Conservation (phyloP, 352 stramenopile species). For the Pythium brassicae region DNA sequence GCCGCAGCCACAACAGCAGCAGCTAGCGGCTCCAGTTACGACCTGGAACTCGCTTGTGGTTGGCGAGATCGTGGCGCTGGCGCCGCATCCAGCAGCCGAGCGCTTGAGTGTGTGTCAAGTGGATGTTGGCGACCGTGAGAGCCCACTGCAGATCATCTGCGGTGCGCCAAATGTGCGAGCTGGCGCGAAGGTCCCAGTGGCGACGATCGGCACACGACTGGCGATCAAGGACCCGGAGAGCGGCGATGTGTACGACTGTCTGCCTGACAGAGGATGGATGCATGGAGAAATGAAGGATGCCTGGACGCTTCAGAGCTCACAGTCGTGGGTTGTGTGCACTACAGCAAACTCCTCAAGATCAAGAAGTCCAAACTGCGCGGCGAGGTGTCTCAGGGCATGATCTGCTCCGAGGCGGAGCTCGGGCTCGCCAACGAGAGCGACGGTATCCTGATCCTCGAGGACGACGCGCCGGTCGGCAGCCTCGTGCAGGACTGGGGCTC, state of each 20-base stretch:
- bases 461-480: conserved; percentile 45
- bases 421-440: conserved; percentile 55
- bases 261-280: no score
- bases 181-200: conserved; percentile 60
- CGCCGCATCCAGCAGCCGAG: conserved; percentile 56
- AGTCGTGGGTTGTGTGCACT: conserved; percentile 1
- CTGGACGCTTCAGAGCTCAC: neutral
- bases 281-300: conserved; percentile 3
- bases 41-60: conserved; percentile 69
- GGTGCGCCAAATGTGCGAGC: conserved; percentile 58
- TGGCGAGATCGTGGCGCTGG: conserved; percentile 61
- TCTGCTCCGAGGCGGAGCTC: conserved; percentile 77
- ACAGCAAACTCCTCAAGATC: conserved; percentile 78
- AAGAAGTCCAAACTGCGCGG: conserved; percentile 81
- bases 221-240: conserved; percentile 44
- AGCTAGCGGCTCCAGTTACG: conserved; percentile 19
- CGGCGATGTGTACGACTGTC: conserved; percentile 40
- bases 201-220: conserved; percentile 55
- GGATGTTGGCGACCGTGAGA: conserved; percentile 49
- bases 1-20: neutral
- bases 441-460: conserved; percentile 62
- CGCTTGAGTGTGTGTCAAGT: conserved; percentile 67
- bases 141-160: conserved; percentile 74
- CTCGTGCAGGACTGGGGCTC: conserved; percentile 39
- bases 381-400: conserved; percentile 78